Evolutionary conservation across 306 rosid genomes (phyloP).

Genomic region (Malus domestica): DNA sequence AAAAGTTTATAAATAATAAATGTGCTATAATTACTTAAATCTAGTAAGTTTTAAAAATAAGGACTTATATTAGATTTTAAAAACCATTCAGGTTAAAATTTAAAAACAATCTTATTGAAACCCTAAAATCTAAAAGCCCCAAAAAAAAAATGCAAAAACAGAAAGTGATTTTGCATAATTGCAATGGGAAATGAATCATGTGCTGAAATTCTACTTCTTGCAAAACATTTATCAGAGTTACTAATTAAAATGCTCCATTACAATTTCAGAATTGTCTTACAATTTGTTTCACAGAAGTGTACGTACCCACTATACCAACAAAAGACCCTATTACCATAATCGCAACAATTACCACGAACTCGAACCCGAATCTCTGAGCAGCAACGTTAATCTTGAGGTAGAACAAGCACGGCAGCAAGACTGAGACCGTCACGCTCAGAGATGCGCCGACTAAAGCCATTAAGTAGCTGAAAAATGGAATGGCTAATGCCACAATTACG

Average conservation of each 20-base stretch:
- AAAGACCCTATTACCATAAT: slow-evolving; percentile 38
- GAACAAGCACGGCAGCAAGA: slow-evolving; percentile 53
- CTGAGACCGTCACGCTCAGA: slow-evolving; percentile 30
- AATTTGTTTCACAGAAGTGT: slow-evolving; percentile 34
- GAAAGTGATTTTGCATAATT: neutral
- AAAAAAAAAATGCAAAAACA: too few relatives aligned
- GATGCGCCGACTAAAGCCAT: slow-evolving; percentile 68
- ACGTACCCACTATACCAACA: slow-evolving; percentile 48
- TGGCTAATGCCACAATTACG: slow-evolving; percentile 34
- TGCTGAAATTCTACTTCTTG: neutral
- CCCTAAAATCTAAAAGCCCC: too few relatives aligned
- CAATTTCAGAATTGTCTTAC: slow-evolving; percentile 12
- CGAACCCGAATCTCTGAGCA: slow-evolving; percentile 37
- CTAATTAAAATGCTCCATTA: neutral
- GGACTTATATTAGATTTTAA: too few relatives aligned
- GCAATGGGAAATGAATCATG: neutral
- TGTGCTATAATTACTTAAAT: too few relatives aligned
- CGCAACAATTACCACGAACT: slow-evolving; percentile 28
- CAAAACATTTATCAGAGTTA: neutral
- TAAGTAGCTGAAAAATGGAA: slow-evolving; percentile 58
- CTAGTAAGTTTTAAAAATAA: too few relatives aligned
- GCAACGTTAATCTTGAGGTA: slow-evolving; percentile 56
- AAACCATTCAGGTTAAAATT: too few relatives aligned
- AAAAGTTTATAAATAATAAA: too few relatives aligned
- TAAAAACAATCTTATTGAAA: too few relatives aligned